Conservation (phyloP, 495 filamentous ascomycete species). For the Cryomyces antarcticus region DNA sequence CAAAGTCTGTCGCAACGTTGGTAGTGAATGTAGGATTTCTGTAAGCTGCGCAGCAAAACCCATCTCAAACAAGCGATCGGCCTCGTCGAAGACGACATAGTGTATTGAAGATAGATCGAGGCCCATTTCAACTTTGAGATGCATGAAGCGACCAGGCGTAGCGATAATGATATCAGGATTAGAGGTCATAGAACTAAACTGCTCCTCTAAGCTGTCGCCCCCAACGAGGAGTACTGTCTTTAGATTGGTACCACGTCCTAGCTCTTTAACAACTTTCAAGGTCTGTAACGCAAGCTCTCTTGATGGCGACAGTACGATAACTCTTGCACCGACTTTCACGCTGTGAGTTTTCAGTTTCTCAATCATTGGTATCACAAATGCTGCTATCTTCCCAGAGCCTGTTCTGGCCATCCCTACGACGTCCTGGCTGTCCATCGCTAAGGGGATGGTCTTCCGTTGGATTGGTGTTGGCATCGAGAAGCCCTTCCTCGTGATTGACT, state of each 20-base stretch:
- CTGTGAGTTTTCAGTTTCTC: constrained; percentile 84
- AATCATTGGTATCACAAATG: constrained; percentile 96
- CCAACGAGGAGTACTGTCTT: constrained; percentile 77
- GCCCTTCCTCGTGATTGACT: constrained; percentile 79
- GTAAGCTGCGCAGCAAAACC: constrained; percentile 83
- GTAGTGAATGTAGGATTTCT: constrained; percentile 81
- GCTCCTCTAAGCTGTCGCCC: constrained; percentile 88
- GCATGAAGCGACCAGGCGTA: constrained; percentile 85
- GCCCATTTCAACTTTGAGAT: constrained; percentile 88
- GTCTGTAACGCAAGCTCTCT: constrained; percentile 89
- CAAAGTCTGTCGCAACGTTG: constrained; percentile 65
- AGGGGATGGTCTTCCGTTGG: constrained; percentile 85
- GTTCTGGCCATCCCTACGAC: constrained; percentile 96
- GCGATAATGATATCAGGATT: constrained; percentile 96
- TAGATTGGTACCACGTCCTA: constrained; percentile 75
- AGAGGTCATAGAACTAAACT: constrained; percentile 77
- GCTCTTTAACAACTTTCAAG: constrained; percentile 85
- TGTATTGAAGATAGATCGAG: constrained; percentile 66
- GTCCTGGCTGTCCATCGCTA: constrained; percentile 73
- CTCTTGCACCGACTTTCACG: constrained; percentile 62
- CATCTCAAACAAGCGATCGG: constrained; percentile 94
- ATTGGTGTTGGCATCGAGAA: constrained; percentile 94
- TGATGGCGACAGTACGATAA: constrained; percentile 72
- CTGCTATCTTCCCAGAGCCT: constrained; percentile 90
- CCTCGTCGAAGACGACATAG: constrained; percentile 94